These are phyloP conservation scores for Ustulina deusta DNA, from an alignment of 2,329 filamentous ascomycete genomes.

Conservation along the genomic window DNA sequence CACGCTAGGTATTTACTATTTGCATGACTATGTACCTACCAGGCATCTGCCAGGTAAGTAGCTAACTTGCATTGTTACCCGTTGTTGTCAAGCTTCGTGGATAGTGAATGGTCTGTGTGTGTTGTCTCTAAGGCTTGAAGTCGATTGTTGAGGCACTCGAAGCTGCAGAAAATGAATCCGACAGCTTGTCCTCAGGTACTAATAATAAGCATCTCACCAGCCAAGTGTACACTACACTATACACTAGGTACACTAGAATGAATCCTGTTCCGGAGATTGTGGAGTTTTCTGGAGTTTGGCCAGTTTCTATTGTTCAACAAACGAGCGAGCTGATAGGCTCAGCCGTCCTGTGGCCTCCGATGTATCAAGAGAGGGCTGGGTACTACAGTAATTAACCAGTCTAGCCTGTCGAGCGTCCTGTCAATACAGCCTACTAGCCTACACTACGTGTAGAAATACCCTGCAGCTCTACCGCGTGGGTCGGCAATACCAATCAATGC, in stretches of 20 bases:
- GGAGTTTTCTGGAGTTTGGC: conserved; percentile 49
- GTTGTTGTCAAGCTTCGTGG: conserved; percentile 2
- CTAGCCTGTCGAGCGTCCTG: conserved; percentile 44
- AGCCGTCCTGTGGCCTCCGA: conserved; percentile 41
- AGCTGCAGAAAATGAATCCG: conserved; percentile 2
- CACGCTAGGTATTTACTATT: conserved; percentile 5
- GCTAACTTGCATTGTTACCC: neutral
- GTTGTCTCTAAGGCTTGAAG: neutral
- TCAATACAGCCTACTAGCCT: conserved; percentile 28
- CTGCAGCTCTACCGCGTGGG: conserved; percentile 46
- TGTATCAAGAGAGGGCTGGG: conserved; percentile 36
- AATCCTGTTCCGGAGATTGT: conserved; percentile 43
- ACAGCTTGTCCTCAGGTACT: conserved; percentile 1
- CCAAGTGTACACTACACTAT: too few species aligned
- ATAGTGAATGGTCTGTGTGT: too few species aligned
- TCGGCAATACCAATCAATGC: conserved; percentile 38
- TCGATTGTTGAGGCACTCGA: neutral
- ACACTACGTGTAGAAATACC: conserved; percentile 31
- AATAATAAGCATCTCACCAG: conserved; percentile 31
- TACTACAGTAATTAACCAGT: conserved; percentile 43
- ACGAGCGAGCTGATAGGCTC: conserved; percentile 46
- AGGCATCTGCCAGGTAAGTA: neutral
- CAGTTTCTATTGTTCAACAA: conserved; percentile 47
- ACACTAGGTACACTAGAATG: too few species aligned
- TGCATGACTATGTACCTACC: neutral